phyloP scores from a whole-genome alignment of 192 early-diverging fungal genomes.

The Coemansia sp. region DNA sequence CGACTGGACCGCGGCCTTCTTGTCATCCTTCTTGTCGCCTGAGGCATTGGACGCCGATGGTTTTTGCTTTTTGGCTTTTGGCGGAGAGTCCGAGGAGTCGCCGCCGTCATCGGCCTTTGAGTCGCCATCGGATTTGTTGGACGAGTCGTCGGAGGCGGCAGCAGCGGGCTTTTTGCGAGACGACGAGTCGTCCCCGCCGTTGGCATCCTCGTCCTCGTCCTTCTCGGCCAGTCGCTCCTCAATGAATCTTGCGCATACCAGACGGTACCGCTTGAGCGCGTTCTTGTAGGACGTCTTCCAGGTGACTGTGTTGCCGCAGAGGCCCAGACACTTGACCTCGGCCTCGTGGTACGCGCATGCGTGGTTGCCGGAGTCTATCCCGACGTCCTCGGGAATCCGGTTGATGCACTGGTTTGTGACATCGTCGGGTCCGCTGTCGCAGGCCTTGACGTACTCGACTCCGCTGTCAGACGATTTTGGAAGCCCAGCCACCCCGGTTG shows the following conservation, averaged over 20 bases:
- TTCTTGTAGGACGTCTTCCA: slow-evolving; percentile 51
- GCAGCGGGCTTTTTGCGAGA: slow-evolving; percentile 8
- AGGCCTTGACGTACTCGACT: slow-evolving; percentile 48
- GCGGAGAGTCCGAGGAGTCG: not conserved
- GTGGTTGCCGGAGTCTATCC: slow-evolving; percentile 35
- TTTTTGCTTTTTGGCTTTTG: slow-evolving; percentile 14
- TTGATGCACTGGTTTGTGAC: slow-evolving; percentile 56
- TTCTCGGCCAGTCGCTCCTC: slow-evolving; percentile 46
- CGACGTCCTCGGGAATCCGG: slow-evolving; percentile 51
- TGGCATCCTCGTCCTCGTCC: slow-evolving; percentile 31
- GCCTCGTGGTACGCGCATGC: slow-evolving; percentile 55
- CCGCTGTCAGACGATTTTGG: slow-evolving; percentile 19
- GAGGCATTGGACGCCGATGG: not conserved
- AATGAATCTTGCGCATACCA: slow-evolving; percentile 51
- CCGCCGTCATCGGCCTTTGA: not conserved
- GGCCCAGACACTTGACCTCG: slow-evolving; percentile 48
- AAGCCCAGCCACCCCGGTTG: not conserved
- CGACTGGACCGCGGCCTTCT: slow-evolving; percentile 3
- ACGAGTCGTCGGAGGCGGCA: slow-evolving; percentile 5
- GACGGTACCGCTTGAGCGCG: slow-evolving; percentile 47
- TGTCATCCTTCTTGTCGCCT: slow-evolving; percentile 1
- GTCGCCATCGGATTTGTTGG: not conserved
- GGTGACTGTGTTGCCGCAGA: slow-evolving; percentile 52
- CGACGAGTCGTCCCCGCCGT: slow-evolving; percentile 8
- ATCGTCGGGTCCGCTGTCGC: slow-evolving; percentile 50